These are phyloP conservation scores for Neocucurbitaria cava DNA, from an alignment of 2,329 filamentous ascomycete species.

Conservation along the genomic window DNA sequence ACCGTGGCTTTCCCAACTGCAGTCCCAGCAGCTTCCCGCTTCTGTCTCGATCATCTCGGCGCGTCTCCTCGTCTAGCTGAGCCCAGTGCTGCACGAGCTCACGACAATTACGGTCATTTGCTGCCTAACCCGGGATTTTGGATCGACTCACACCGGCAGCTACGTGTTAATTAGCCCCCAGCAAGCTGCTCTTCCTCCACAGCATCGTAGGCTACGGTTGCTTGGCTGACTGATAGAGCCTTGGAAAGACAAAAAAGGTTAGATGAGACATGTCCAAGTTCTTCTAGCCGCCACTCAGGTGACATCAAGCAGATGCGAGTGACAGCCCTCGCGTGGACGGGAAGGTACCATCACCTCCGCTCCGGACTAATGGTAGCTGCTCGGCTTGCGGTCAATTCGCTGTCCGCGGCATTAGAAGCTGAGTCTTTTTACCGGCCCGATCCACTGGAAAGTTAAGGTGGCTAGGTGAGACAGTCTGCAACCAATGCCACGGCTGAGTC, in stretches of 20 bases:
- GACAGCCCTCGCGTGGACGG: constrained; percentile 8
- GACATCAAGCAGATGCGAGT: constrained; percentile 22
- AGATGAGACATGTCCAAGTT: not conserved
- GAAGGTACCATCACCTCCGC: constrained; percentile 1
- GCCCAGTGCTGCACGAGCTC: constrained; percentile 5
- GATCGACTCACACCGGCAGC: constrained; percentile 10
- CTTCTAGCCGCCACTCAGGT: constrained; percentile 17
- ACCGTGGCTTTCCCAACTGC: constrained; percentile 7
- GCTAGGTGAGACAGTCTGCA: constrained; percentile 21
- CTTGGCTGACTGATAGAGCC: not conserved
- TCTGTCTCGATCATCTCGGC: constrained; percentile 10
- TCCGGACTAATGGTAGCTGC: constrained; percentile 1
- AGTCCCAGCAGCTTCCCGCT: constrained; percentile 14
- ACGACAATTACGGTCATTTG: constrained; percentile 14
- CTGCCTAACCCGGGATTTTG: constrained; percentile 21
- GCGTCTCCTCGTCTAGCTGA: constrained; percentile 18
- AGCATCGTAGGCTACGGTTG: constrained; percentile 2
- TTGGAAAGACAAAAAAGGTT: not conserved
- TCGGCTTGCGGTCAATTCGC: constrained; percentile 4
- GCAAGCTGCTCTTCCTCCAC: constrained; percentile 1
- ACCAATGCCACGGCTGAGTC: not conserved
- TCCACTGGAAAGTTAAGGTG: constrained; percentile 5
- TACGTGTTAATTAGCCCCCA: constrained; percentile 12
- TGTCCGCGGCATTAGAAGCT: constrained; percentile 5
- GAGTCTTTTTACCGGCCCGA: constrained; percentile 8